Evolutionary conservation across 2,329 filamentous ascomycete species (phyloP).

Genomic region (Ophiostoma piceae): DNA sequence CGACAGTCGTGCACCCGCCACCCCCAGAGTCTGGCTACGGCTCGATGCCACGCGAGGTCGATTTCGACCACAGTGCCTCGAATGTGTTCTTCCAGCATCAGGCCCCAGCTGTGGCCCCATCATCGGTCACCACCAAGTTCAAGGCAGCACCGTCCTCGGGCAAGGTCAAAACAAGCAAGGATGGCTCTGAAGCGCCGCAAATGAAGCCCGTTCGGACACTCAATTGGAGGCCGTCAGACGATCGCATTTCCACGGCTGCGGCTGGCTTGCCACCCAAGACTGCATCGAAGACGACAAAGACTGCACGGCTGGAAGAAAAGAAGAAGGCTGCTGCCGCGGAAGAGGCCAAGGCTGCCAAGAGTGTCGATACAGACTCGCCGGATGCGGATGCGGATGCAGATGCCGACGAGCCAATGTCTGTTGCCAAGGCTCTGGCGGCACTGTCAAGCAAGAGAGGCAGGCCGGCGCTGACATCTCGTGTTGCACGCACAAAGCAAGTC

Average conservation of each 20-base stretch:
- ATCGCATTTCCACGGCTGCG: constrained; percentile 5
- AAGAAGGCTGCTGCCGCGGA: not conserved
- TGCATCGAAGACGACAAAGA: not conserved
- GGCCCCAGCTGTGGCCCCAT: not conserved
- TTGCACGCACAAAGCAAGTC: constrained; percentile 2
- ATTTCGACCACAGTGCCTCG: constrained; percentile 13
- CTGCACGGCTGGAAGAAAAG: not conserved
- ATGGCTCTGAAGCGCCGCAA: not conserved
- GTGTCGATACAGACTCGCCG: not conserved
- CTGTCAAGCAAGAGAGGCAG: not conserved
- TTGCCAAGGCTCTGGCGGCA: not conserved
- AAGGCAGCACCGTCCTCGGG: not conserved
- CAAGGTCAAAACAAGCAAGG: not conserved
- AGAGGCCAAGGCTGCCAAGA: not conserved
- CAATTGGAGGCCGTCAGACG: constrained; percentile 8
- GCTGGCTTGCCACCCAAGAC: not conserved
- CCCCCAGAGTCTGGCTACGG: constrained; percentile 12
- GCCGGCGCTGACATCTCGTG: not conserved
- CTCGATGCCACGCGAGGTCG: constrained; percentile 3
- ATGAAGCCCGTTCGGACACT: not conserved
- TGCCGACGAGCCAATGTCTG: not conserved
- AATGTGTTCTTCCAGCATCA: constrained; percentile 6
- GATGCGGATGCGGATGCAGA: not conserved
- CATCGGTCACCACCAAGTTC: not conserved
- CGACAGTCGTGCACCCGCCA: constrained; percentile 3